Percentiles rank a stretch among this genome's conserved stretches.
phyloP scores from a whole-genome alignment of 1,139 yeast species.

The Pichia sp. region DNA sequence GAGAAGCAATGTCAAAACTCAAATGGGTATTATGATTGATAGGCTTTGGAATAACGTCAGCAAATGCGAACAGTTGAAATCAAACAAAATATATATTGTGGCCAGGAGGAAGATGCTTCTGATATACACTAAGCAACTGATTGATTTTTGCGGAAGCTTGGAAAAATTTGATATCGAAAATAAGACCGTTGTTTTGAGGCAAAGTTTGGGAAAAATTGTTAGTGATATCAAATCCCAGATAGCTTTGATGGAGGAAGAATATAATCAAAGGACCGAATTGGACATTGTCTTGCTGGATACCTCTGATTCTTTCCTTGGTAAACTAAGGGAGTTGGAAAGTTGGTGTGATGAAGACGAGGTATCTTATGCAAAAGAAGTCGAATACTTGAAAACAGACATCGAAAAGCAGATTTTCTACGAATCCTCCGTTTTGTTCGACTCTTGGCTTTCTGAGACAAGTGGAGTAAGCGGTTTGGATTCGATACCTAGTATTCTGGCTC shows the following conservation, averaged over 20 bases:
- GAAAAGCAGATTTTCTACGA: conserved; percentile 53
- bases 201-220: conserved; percentile 28
- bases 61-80: conserved; percentile 27
- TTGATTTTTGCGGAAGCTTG: conserved; percentile 29
- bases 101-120: conserved; percentile 56
- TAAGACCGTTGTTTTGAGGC: conserved; percentile 18
- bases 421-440: conserved; percentile 47
- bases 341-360: conserved; percentile 48
- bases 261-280: conserved; percentile 46
- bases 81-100: conserved; percentile 47
- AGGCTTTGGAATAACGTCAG: conserved; percentile 13
- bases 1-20: conserved; percentile 39
- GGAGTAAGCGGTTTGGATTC: conserved; percentile 3
- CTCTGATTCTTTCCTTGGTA: conserved; percentile 39
- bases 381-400: conserved; percentile 42
- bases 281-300: conserved; percentile 46
- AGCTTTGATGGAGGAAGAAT: conserved; percentile 47
- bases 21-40: conserved; percentile 36
- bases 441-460: conserved; percentile 9
- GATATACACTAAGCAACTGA: conserved; percentile 40
- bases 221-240: conserved; percentile 40
- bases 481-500: conserved; percentile 14
- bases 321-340: conserved; percentile 47
- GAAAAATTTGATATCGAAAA: conserved; percentile 21
- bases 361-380: conserved; percentile 40